phyloP scores from a whole-genome alignment of 2,329 filamentous ascomycete species.

The Paecilomyces fulvus region DNA sequence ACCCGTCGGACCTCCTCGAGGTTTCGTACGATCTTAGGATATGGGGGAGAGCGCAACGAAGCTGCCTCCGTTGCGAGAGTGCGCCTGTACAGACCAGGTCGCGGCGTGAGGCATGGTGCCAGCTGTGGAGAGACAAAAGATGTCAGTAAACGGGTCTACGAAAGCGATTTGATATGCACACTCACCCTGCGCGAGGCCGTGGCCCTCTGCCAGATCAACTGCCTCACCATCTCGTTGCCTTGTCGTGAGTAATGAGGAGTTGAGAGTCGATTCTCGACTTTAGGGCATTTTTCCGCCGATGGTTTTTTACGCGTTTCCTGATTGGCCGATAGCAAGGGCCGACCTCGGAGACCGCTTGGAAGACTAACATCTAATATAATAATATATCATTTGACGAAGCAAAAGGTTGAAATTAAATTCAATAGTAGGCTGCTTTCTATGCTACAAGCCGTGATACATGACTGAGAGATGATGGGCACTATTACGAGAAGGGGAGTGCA shows the following conservation, averaged over 20 bases:
- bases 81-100: constrained; percentile 20
- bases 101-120: constrained; percentile 25
- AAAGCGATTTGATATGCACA: background rate
- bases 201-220: constrained; percentile 31
- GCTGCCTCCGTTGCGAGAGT: constrained; percentile 30
- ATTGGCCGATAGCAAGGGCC: constrained; percentile 6
- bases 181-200: constrained; percentile 30
- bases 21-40: constrained; percentile 69
- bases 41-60: constrained; percentile 61
- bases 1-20: constrained; percentile 68
- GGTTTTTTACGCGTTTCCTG: constrained; percentile 3
- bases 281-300: constrained; percentile 4
- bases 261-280: background rate
- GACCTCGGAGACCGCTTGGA: constrained; percentile 3
- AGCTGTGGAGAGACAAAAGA: constrained; percentile 15
- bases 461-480: background rate
- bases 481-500: background rate
- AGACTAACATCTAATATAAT: background rate
- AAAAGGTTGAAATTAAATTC: background rate
- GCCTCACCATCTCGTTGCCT: constrained; percentile 25
- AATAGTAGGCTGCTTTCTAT: background rate
- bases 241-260: background rate
- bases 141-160: background rate
- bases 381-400: background rate
- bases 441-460: background rate